Evolutionary conservation across 306 rosid genomes (phyloP).

Genomic region (Trifolium subterraneum): DNA sequence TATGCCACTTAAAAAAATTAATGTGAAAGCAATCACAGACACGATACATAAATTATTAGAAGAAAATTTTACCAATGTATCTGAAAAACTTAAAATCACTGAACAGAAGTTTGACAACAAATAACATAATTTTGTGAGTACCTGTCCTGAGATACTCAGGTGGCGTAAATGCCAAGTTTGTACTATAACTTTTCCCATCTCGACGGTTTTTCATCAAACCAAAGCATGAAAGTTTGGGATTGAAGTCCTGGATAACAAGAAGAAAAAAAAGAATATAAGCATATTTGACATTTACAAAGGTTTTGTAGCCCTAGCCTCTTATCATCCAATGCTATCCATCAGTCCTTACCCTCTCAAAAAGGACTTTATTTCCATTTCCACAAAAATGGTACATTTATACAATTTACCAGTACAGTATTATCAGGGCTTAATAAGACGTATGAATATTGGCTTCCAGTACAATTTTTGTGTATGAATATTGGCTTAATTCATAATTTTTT

Average conservation of each 20-base stretch:
- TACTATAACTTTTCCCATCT: conserved; percentile 98
- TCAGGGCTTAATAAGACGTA: neutral
- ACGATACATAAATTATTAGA: conserved; percentile 19
- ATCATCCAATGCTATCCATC: neutral
- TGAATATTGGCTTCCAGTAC: too few relatives aligned
- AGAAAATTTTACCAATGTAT: neutral
- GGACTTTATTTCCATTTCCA: conserved; percentile 2
- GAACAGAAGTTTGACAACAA: conserved; percentile 14
- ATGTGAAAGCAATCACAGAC: neutral
- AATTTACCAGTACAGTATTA: conserved; percentile 1
- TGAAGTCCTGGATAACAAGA: conserved; percentile 66
- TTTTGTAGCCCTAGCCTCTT: neutral
- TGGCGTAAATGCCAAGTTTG: conserved; percentile 94
- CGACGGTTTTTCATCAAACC: conserved; percentile 98
- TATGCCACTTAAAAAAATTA: conserved; percentile 3
- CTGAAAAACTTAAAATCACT: conserved; percentile 9
- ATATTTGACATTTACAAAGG: conserved; percentile 2
- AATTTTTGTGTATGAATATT: too few relatives aligned
- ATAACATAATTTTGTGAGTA: conserved; percentile 34
- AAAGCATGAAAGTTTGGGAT: conserved; percentile 96
- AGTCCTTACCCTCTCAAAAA: neutral
- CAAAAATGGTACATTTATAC: neutral
- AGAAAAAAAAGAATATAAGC: conserved; percentile 25
- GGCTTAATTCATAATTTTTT: neutral
- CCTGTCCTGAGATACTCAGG: conserved; percentile 95